Base-by-base conservation (phyloP, 768 basidiomycete species). In the Boletus insuetus region DNA sequence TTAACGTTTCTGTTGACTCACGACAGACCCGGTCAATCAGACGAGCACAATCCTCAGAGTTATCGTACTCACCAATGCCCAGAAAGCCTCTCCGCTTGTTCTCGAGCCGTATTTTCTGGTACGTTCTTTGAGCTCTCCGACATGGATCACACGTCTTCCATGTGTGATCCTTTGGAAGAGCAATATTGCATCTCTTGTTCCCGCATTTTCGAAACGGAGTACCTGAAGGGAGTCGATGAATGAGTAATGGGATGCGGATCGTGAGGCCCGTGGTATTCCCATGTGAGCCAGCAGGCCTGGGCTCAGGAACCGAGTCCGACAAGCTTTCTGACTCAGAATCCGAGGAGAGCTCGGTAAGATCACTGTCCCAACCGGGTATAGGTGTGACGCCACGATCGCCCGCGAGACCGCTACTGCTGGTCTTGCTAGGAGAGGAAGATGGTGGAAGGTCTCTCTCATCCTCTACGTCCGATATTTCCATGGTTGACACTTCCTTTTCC, bases 141-240 rank as follows among this genome's bases (percentile, higher is more conserved):
- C 79, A 80, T 3, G 73, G 52, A 7, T 74, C 70, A 43, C 79
- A 81, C 10, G 68, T 72, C 58, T 80, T 79, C 77, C 76, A 76
- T 1, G 63, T 68, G 54, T 75, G 71, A 8, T 60, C 67, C 19
- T 48, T 48, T 2, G 71, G 63, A 26, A 80, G 59, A 7, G 65
- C 58, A 32, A 69, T 67, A 9, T 66, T 68, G 43, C 79, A 80
- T 46, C 64, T 54, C 39, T 63, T 61, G 51, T 69, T 70, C 3
- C 60, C 65, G 52, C 79, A 80, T 37, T 71, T 71, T 13, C 42
- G 62, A 20, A 49, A 38, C 5, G 6, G 8, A 11, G 20, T 35
- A 5, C 45, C 56, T 10, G 56, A 35, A 4, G 67, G 58, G 6
- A 58, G 62, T 44, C 14, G 64, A 0, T 52, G 35, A 4, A 51